Evolutionary conservation across 371 early-diverging fungal genomes (phyloP), one percentile per base, ranked within the genome.

Genomic region (Mortierella sp.): DNA sequence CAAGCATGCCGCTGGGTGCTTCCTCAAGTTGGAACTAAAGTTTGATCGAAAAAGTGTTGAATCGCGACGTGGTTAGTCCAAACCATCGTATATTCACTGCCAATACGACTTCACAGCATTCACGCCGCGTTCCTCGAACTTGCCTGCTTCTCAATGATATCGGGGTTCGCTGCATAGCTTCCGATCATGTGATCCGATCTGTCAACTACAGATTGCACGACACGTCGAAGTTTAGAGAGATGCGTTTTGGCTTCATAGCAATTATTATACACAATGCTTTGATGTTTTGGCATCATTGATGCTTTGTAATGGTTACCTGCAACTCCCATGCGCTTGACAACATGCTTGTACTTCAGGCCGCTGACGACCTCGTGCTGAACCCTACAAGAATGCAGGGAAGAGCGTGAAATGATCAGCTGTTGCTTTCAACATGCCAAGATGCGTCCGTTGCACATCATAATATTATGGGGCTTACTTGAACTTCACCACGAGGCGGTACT

Each of bases 131-230:
- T 34, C 1, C 14, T 14, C 1, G 2, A 1, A 34, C 37, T 34
- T 72, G 51, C 75, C 67, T 67, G 67, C 64, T 73, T 73, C 30
- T 62, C 68, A 21, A 58, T 43, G 49, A 89, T 58, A 26, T 88
- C 86, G 37, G 83, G 65, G 39, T 84, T 78, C 48, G 99, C 97
- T 34, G 97, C 97, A 64, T 95, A 98, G 64, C 93, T 92, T 56
- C 97, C 99, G 64, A 96, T 86, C 97, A 98, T 97, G 75, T 96
- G 96, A 72, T 97, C 96, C 60, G 84, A 86, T 84, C 90, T 94
- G 79, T 97, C 97, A 48, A 97, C 96, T 90, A 34, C 56, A n/a
- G n/a, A n/a, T n/a, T n/a, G n/a, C n/a, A n/a, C n/a, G n/a, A n/a
- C n/a, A n/a, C n/a, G n/a, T n/a, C n/a, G n/a, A n/a, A n/a, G n/a